Percentiles rank a stretch among this genome's conserved stretches.
phyloP scores from a whole-genome alignment of 768 basidiomycete species.

The Macrolepiota albuminosa region DNA sequence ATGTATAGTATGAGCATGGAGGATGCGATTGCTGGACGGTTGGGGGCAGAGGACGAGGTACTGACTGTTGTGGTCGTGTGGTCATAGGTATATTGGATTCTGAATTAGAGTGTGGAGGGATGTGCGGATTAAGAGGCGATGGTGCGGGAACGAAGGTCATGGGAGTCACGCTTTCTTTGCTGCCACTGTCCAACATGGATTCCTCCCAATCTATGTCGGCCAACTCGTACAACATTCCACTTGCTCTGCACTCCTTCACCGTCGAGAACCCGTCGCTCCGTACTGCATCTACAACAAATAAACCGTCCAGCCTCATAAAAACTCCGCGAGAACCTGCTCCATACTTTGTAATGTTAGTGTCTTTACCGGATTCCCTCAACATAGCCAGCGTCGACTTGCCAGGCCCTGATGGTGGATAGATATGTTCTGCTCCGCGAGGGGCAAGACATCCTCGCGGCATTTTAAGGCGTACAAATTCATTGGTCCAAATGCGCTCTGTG shows the following conservation, averaged over 20 bases:
- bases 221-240: conserved; percentile 74
- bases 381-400: conserved; percentile 27
- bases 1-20: conserved; percentile 22
- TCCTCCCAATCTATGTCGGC: conserved; percentile 68
- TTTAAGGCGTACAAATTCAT: conserved; percentile 80
- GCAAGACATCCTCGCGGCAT: conserved; percentile 62
- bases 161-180: not conserved
- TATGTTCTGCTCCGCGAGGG: conserved; percentile 55
- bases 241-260: conserved; percentile 60
- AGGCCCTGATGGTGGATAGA: conserved; percentile 60
- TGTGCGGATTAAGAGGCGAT: conserved; percentile 27
- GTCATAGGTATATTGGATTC: conserved; percentile 15
- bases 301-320: conserved; percentile 65
- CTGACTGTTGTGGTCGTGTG: conserved; percentile 5
- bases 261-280: conserved; percentile 32
- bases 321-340: conserved; percentile 60
- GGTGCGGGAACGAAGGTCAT: conserved; percentile 19
- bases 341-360: conserved; percentile 23
- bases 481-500: conserved; percentile 81
- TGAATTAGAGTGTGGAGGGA: conserved; percentile 21
- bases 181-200: not conserved
- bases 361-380: conserved; percentile 18
- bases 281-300: conserved; percentile 57
- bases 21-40: conserved; percentile 20
- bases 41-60: conserved; percentile 2